Evolutionary conservation across 2,329 filamentous ascomycete species (phyloP), one percentile per base, ranked within the genome.

Genomic region (Akanthomyces lecanii): DNA sequence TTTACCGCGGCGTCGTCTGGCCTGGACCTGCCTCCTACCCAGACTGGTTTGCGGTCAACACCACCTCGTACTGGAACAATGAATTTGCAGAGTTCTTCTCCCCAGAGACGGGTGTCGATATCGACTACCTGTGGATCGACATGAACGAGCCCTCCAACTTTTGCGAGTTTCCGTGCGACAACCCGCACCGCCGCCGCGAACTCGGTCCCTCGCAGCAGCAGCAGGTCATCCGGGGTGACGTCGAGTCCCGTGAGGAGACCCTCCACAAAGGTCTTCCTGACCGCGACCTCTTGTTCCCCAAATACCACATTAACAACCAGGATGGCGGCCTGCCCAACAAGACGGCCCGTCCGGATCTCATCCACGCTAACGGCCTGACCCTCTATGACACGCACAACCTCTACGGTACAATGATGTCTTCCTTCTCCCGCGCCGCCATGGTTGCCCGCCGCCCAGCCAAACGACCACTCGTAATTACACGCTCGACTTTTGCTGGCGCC

Each of bases 371-470:
- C 63, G 89, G 89, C 1, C 76, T 87, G 44, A 78, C 80, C 23
- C 85, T 90, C 73, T 91, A 90, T 70, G 90, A 93, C 67, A 89
- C 86, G 0, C 90, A 93, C 72, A 92, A 92, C 68, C 74, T 92
- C 1, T 92, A 90, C 72, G 90, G 90, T 1, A 83, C 84, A 8
- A 87, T 91, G 86, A 93, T 92, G 89, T 89, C 87, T 1, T 75
- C 79, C 21, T 77, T 84, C 5, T 89, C 88, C 0, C 82, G 85
- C 59, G 74, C 81, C 14, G 86, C 90, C 1, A 90, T 93, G 89
- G 73, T 85, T 7, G 74, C 78, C 14, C 84, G 89, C 10, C 83
- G 89, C 0, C 89, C 90, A 0, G 72, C 73, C 0, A 75, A 85
- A 5, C 84, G 90, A 0, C 89, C 90, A 1, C 72, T 93, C 64